Percentiles rank a stretch among this genome's conserved stretches.
phyloP scores from a whole-genome alignment of 2,329 filamentous ascomycete genomes.

The Aureobasidium sp. region DNA sequence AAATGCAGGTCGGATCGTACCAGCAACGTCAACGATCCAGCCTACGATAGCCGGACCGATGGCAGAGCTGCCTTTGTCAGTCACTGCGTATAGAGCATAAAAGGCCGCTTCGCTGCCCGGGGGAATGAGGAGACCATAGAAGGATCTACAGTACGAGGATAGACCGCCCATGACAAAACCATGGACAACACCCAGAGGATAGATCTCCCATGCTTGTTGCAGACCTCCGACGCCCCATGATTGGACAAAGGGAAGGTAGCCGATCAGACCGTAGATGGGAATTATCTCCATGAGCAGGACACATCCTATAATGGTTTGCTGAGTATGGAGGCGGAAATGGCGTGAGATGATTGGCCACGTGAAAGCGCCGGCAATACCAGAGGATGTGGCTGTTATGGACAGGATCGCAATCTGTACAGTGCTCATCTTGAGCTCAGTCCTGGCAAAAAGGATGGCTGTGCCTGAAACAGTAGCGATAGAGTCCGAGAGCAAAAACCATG shows the following conservation, averaged over 20 bases:
- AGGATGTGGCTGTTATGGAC: slow-evolving; percentile 79
- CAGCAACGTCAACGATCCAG: slow-evolving; percentile 65
- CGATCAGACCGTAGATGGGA: slow-evolving; percentile 77
- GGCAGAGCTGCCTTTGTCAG: slow-evolving; percentile 86
- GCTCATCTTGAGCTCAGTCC: slow-evolving; percentile 81
- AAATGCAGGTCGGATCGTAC: slow-evolving; percentile 55
- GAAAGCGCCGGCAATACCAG: slow-evolving; percentile 80
- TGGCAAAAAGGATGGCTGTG: slow-evolving; percentile 89
- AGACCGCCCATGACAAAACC: slow-evolving; percentile 84
- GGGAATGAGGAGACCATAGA: slow-evolving; percentile 85
- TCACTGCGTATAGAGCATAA: slow-evolving; percentile 89
- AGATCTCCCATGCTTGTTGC: slow-evolving; percentile 89
- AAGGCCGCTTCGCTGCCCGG: slow-evolving; percentile 89
- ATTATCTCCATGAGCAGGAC: slow-evolving; percentile 83
- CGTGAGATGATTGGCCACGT: slow-evolving; percentile 74
- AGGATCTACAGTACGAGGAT: slow-evolving; percentile 78
- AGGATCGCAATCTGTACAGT: slow-evolving; percentile 80
- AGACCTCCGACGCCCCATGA: slow-evolving; percentile 68
- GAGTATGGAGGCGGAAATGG: slow-evolving; percentile 58
- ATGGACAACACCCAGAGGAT: slow-evolving; percentile 75
- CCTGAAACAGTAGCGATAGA: slow-evolving; percentile 88
- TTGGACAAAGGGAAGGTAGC: slow-evolving; percentile 71
- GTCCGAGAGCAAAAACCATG: slow-evolving; percentile 90
- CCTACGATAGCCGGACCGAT: slow-evolving; percentile 90
- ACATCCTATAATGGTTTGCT: slow-evolving; percentile 77